phyloP scores from a whole-genome alignment of 176 grass and related monocot genomes.

The Canna indica region DNA sequence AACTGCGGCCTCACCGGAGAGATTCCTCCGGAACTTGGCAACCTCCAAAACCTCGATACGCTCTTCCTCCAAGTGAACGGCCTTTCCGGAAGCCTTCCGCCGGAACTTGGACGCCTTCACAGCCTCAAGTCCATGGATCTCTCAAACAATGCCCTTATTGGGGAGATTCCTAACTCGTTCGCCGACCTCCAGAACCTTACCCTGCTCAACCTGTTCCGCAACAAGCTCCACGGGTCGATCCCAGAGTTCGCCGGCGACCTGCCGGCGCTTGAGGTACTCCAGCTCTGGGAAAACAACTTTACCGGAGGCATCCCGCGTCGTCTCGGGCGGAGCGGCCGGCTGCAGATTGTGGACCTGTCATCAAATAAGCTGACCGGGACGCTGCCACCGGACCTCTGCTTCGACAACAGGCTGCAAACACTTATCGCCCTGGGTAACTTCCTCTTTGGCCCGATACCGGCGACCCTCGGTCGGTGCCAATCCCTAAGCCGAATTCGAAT shows the following conservation, averaged over 20 bases:
- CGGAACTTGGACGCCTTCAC: conserved; percentile 35
- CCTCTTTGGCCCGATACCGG: conserved; percentile 10
- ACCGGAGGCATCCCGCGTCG: conserved; percentile 6
- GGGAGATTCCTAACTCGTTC: conserved; percentile 69
- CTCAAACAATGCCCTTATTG: conserved; percentile 52
- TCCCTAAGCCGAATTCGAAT: conserved; percentile 8
- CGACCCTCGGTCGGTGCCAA: conserved; percentile 1
- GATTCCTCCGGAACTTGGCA: conserved; percentile 54
- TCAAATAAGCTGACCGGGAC: conserved; percentile 20
- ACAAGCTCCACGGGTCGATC: conserved; percentile 25
- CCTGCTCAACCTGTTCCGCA: conserved; percentile 27
- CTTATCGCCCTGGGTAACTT: conserved; percentile 22
- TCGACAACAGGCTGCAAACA: conserved; percentile 12
- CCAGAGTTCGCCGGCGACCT: conserved; percentile 28
- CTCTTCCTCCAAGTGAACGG: conserved; percentile 64
- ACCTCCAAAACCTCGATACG: conserved; percentile 49
- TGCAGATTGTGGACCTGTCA: conserved; percentile 12
- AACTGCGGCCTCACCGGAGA: conserved; percentile 57
- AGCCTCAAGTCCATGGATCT: conserved; percentile 54
- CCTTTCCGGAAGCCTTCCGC: conserved; percentile 43
- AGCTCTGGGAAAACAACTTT: conserved; percentile 16
- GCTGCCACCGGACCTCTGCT: conserved; percentile 18
- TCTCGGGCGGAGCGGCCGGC: conserved; percentile 11
- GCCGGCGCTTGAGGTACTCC: conserved; percentile 14
- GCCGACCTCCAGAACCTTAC: conserved; percentile 68